phyloP scores from a whole-genome alignment of 2,329 filamentous ascomycete species.

The Penicillium sp. region DNA sequence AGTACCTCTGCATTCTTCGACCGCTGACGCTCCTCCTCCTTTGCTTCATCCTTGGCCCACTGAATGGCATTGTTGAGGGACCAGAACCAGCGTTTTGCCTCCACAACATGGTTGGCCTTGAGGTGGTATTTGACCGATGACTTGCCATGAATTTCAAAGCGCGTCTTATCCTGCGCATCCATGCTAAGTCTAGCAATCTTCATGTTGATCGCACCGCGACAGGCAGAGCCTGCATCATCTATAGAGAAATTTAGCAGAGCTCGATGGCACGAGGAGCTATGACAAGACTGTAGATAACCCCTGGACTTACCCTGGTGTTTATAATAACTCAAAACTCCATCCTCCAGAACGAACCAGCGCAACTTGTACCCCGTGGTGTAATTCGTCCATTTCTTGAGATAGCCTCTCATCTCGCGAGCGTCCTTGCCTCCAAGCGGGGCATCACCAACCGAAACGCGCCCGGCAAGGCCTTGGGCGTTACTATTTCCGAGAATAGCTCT shows the following conservation, averaged over 20 bases:
- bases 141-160: conserved; percentile 96
- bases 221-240: conserved; percentile 92
- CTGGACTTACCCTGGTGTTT: conserved; percentile 72
- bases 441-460: conserved; percentile 45
- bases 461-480: conserved; percentile 57
- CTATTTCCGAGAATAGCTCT: conserved; percentile 86
- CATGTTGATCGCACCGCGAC: conserved; percentile 98
- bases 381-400: conserved; percentile 99
- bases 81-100: conserved; percentile 99
- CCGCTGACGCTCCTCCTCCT: conserved; percentile 77
- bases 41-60: conserved; percentile 95
- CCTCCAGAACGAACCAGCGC: conserved; percentile 95
- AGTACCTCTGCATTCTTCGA: conserved; percentile 72
- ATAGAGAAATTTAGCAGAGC: background rate
- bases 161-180: conserved; percentile 95
- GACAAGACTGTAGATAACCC: conserved; percentile 15
- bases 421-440: conserved; percentile 70
- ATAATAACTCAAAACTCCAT: conserved; percentile 97
- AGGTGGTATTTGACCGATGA: conserved; percentile 98
- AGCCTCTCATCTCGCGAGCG: conserved; percentile 94
- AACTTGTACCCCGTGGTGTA: conserved; percentile 97
- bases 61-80: conserved; percentile 98
- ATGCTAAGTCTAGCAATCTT: conserved; percentile 91
- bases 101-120: conserved; percentile 96
- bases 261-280: background rate